phyloP scores from a whole-genome alignment of 352 stramenopile genomes.

The Globisporangium cystogenes region DNA sequence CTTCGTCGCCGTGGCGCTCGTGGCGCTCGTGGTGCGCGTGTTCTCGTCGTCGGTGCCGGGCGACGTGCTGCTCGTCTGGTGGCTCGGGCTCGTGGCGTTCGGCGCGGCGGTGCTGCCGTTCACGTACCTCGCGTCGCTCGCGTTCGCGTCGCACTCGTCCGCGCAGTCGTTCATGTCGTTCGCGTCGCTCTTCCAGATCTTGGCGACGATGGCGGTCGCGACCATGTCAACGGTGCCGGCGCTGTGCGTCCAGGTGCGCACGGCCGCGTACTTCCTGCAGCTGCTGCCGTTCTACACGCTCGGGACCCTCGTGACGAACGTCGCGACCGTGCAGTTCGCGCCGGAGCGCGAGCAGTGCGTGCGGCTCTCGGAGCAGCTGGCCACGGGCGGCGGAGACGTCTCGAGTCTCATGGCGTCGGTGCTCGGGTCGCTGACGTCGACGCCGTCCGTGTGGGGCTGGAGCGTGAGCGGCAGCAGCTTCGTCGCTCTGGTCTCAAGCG shows the following conservation, averaged over 20 bases:
- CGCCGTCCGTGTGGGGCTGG: slow-evolving; percentile 43
- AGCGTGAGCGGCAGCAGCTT: slow-evolving; percentile 35
- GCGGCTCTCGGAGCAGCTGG: slow-evolving; percentile 2
- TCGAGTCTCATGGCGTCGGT: slow-evolving; percentile 16
- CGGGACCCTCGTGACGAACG: slow-evolving; percentile 34
- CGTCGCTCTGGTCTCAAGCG: slow-evolving; percentile 31
- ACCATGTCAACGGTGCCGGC: slow-evolving; percentile 40
- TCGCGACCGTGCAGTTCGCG: slow-evolving; percentile 43
- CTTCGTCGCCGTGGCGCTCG: slow-evolving; percentile 18
- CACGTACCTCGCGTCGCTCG: slow-evolving; percentile 57
- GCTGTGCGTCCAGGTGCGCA: slow-evolving; percentile 40
- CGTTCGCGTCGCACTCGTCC: slow-evolving; percentile 71
- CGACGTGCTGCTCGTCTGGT: slow-evolving; percentile 33
- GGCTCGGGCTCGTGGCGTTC: slow-evolving; percentile 29
- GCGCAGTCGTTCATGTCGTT: slow-evolving; percentile 79
- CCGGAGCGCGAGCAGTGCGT: slow-evolving; percentile 43
- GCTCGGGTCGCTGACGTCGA: slow-evolving; percentile 15
- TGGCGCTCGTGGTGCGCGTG: slow-evolving; percentile 29
- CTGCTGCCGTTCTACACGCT: slow-evolving; percentile 62
- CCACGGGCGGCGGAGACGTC: not conserved
- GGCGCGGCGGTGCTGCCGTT: slow-evolving; percentile 58
- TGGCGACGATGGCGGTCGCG: slow-evolving; percentile 43
- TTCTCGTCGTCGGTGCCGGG: slow-evolving; percentile 28
- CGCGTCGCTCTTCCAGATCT: slow-evolving; percentile 59
- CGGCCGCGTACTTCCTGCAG: slow-evolving; percentile 38